Evolutionary conservation across 2,329 filamentous ascomycete species (phyloP).

Genomic region (Dothidotthia symphoricarpi): DNA sequence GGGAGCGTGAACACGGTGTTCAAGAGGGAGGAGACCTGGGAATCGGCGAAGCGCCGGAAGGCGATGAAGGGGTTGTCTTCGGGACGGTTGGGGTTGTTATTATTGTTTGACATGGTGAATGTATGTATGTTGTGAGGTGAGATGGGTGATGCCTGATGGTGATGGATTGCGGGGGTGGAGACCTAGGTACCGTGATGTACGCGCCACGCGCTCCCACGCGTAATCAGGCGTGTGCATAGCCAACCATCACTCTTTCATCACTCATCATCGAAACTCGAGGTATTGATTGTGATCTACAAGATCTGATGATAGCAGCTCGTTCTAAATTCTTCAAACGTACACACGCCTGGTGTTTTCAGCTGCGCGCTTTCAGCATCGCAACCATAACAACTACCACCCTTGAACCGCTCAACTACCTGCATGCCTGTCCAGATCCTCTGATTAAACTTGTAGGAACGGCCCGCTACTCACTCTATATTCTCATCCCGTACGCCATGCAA

Average conservation of each 20-base stretch:
- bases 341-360: too few species aligned
- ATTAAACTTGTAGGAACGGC: too few species aligned
- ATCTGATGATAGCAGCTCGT: too few species aligned
- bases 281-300: too few species aligned
- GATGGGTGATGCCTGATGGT: conserved; percentile 7
- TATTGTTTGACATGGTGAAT: conserved; percentile 25
- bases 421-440: too few species aligned
- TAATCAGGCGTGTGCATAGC: neutral
- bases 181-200: conserved; percentile 11
- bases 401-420: too few species aligned
- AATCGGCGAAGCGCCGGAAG: conserved; percentile 62
- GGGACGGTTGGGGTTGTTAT: conserved; percentile 15
- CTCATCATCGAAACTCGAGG: too few species aligned
- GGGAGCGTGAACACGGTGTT: conserved; percentile 50
- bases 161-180: conserved; percentile 6
- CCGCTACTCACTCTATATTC: too few species aligned
- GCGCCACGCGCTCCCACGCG: conserved; percentile 2
- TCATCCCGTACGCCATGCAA: too few species aligned
- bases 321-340: too few species aligned
- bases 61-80: conserved; percentile 57
- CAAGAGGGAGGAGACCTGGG: conserved; percentile 56
- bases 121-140: conserved; percentile 6
- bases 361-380: too few species aligned
- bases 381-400: too few species aligned
- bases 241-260: neutral